Evolutionary conservation across 1,284 basidiomycete species (phyloP), one percentile per base, ranked within the genome.

Genomic region (Tremellales sp.): DNA sequence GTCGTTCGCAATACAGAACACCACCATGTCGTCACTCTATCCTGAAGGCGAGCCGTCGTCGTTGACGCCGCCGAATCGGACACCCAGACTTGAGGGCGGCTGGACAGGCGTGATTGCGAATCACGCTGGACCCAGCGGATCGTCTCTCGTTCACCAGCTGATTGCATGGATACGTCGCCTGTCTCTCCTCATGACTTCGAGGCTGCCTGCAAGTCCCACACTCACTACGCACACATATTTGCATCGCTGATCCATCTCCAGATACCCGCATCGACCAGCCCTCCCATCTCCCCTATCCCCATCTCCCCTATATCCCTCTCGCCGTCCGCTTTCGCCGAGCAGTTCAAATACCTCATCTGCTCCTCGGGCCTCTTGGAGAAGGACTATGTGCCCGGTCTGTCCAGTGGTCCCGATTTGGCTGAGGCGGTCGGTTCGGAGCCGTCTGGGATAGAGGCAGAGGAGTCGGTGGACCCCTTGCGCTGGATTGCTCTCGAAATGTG

Each of bases 341-440:
- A 53, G 19, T 71, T 71, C 60, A 65, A 63, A 44, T 71, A 68
- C 45, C 51, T 65, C 24, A 57, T 71, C 9, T 68, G 65, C 19
- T 62, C 66, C 5, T 62, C 58, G 16, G 68, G 63, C 0, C 45
- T 71, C 6, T 45, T 71, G 21, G 68, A 71, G 53, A 62, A 60
- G 40, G 63, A 62, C 31, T 63, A 60, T 51, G 56, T 64, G 5
- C 56, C 59, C 12, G 53, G 52, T 21, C 24, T 50, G 18, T 35
- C 48, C 13, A 38, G 29, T 12, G 28, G 16, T 18, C 24, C 21
- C n/a, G 34, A 14, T 5, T 18, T 31, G 32, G 43, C 36, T 5
- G 50, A 36, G 18, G 43, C 25, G 21, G 25, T n/a, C 21, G 19
- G 42, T 25, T 3, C 6, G 8, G 26, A 22, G 10, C n/a, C 9